A percentile compares a stretch with the other conserved stretches of the same genome.
Conservation (phyloP, 805 yeast genomes). For the Hanseniaspora jakobsenii region DNA sequence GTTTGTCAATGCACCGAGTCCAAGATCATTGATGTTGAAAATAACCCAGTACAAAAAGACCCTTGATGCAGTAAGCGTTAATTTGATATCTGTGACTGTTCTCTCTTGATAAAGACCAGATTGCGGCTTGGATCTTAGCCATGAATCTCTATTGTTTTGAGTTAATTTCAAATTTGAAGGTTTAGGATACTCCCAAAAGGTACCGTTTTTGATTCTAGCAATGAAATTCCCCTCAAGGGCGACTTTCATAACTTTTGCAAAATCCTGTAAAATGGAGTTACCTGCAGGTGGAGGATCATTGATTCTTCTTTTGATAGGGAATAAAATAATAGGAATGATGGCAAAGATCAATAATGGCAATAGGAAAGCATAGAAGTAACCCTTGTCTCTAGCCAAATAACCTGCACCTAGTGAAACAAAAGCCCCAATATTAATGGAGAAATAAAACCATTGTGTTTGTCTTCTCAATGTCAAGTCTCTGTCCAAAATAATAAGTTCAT, state of each 20-base stretch:
- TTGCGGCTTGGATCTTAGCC: constrained; percentile 22
- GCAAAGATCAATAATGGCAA: constrained; percentile 53
- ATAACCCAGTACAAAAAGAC: constrained; percentile 35
- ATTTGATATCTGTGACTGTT: constrained; percentile 37
- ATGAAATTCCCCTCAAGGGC: constrained; percentile 35
- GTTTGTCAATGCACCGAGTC: constrained; percentile 16
- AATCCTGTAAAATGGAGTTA: constrained; percentile 34
- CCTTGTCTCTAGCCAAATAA: constrained; percentile 51
- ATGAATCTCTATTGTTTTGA: constrained; percentile 15
- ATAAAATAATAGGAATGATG: constrained; percentile 39
- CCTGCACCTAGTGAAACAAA: constrained; percentile 68
- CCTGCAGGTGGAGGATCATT: constrained; percentile 25
- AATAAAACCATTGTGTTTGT: constrained; percentile 63
- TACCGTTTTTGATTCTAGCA: constrained; percentile 31
- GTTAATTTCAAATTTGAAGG: constrained; percentile 13
- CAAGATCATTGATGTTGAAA: constrained; percentile 24
- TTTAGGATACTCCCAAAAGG: constrained; percentile 37
- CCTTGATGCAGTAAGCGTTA: constrained; percentile 35
- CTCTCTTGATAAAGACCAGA: constrained; percentile 27
- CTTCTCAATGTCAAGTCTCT: constrained; percentile 61
- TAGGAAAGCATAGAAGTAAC: constrained; percentile 64
- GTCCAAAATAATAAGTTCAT: constrained; percentile 57
- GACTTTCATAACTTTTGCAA: constrained; percentile 33
- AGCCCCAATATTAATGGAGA: constrained; percentile 65
- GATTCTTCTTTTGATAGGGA: constrained; percentile 25